phyloP scores from a whole-genome alignment of 371 early-diverging fungal genomes.

The Actinomucor elegans region DNA sequence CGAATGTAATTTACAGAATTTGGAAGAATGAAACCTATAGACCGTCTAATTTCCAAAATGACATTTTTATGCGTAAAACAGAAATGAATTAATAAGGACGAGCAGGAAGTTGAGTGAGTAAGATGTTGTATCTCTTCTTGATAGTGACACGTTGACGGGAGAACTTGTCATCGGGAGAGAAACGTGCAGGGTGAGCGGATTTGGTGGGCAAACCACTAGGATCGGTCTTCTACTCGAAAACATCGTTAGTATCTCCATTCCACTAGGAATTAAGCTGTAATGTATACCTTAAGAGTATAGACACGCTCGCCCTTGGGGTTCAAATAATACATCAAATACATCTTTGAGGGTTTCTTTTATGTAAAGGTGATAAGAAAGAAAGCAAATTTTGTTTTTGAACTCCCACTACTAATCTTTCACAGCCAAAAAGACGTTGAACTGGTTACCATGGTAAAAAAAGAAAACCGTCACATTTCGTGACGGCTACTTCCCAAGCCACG shows the following conservation, averaged over 20 bases:
- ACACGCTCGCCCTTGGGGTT: constrained; percentile 86
- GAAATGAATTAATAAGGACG: constrained; percentile 32
- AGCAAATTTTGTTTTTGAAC: not conserved
- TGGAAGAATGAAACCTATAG: not conserved
- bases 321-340: constrained; percentile 96
- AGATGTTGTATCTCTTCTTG: constrained; percentile 91
- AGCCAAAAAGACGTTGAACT: not conserved
- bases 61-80: constrained; percentile 2
- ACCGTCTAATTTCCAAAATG: not conserved
- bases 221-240: constrained; percentile 72
- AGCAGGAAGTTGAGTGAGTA: constrained; percentile 75
- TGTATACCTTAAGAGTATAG: constrained; percentile 95
- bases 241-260: no score
- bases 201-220: constrained; percentile 81
- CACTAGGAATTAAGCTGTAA: not conserved
- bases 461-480: not conserved
- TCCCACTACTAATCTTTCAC: not conserved
- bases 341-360: constrained; percentile 32
- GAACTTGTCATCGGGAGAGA: constrained; percentile 98
- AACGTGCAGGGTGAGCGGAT: constrained; percentile 97
- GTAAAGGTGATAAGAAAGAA: constrained; percentile 2
- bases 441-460: constrained; percentile 5
- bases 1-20: constrained; percentile 7
- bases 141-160: constrained; percentile 97
- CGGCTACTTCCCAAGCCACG: constrained; percentile 11